Evolutionary conservation across 495 filamentous ascomycete genomes (phyloP), one percentile per base, ranked within the genome.

Genomic region (Penicilliopsis zonata): DNA sequence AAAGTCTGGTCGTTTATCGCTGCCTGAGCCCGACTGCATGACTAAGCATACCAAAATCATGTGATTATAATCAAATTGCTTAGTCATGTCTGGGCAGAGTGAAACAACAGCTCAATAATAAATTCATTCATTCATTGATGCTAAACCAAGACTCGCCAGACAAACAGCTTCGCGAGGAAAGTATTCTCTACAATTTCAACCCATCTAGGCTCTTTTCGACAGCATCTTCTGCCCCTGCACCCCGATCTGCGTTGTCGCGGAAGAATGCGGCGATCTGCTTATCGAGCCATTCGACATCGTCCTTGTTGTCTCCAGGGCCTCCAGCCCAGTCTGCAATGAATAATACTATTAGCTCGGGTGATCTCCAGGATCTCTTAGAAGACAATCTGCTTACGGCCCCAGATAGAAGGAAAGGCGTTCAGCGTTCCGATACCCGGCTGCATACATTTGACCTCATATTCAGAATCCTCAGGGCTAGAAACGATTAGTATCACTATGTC

Each of bases 251-350:
- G 13, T 49, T 43, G n/a, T 41, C 44, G 5, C 40, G 41, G 36
- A 78, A 72, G 36, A 76, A 67, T 3, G 47, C 38, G 3, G 44
- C 48, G 36, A 84, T 42, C 41, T 70, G 70, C 16, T 69, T 57
- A 47, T 82, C 73, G 31, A 82, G 57, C 74, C 76, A 82, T 36
- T 67, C 63, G 3, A 79, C 57, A 55, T 84, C 78, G 19, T 76
- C 70, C 25, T 61, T 67, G 39, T 63, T 76, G 31, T 72, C 59
- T 0, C 74, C 74, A 7, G 78, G 78, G 10, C 78, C 78, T 36
- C 74, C 72, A 16, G 74, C 74, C 72, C 61, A 69, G 28, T 63
- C 57, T 59, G 14, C 10, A 18, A 10, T n/a, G n/a, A n/a, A n/a
- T n/a, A n/a, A n/a, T n/a, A n/a, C n/a, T n/a, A n/a, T n/a, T 19